phyloP scores from a whole-genome alignment of 768 basidiomycete genomes.

The Tulasnella sp. region DNA sequence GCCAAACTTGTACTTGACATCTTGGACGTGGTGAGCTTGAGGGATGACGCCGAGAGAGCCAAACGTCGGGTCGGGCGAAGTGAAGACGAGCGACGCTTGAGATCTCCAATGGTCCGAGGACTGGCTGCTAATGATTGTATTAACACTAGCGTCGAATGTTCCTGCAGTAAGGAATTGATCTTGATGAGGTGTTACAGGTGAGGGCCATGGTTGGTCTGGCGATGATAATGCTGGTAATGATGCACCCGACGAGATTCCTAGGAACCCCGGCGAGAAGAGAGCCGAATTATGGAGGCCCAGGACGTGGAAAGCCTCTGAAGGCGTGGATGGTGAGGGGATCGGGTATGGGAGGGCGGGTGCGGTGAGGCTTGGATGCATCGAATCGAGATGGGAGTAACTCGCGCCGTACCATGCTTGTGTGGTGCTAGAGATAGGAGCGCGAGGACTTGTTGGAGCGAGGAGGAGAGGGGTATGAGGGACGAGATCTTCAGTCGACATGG shows the following conservation, averaged over 20 bases:
- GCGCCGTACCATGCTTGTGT: not conserved
- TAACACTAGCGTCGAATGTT: not conserved
- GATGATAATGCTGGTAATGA: not conserved
- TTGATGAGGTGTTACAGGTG: not conserved
- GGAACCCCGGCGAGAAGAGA: not conserved
- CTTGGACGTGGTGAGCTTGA: not conserved
- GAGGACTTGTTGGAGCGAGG: not conserved
- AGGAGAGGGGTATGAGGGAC: not conserved
- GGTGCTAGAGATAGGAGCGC: not conserved
- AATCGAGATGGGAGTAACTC: not conserved
- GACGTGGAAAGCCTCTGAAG: not conserved
- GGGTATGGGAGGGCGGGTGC: not conserved
- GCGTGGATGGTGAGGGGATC: not conserved
- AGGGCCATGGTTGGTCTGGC: not conserved
- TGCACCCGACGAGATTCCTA: not conserved
- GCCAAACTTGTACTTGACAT: not conserved
- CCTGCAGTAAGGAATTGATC: not conserved
- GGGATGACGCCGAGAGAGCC: not conserved
- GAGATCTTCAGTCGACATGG: not conserved
- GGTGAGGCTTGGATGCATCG: not conserved
- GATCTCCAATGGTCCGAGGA: not conserved
- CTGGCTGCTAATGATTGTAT: not conserved
- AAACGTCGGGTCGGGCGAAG: not conserved
- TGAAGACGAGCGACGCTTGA: not conserved
- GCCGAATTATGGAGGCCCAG: not conserved